These are phyloP conservation scores for Schizochytrium sp. DNA, from an alignment of 108 stramenopile species.

Conservation along the genomic window DNA sequence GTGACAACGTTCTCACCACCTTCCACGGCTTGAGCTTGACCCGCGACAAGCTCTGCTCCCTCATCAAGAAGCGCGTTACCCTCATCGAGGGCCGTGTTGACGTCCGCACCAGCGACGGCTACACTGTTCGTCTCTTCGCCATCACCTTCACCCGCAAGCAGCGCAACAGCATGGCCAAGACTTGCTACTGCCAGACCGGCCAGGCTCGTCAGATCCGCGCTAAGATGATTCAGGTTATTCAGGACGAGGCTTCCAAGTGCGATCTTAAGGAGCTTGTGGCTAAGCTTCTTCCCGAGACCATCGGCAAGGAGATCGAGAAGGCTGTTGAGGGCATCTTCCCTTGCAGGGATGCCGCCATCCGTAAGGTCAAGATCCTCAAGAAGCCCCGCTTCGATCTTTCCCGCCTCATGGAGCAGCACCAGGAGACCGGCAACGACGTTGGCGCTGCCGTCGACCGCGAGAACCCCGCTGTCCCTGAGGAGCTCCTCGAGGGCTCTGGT, in stretches of 20 bases:
- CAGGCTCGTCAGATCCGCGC: constrained; percentile 95
- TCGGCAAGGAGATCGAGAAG: constrained; percentile 92
- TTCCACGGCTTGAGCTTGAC: constrained; percentile 99
- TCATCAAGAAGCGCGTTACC: constrained; percentile 99
- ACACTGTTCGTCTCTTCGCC: constrained; percentile 96
- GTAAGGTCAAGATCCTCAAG: constrained; percentile 99
- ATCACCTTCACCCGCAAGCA: constrained; percentile 98
- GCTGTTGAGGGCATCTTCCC: constrained; percentile 92
- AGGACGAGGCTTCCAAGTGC: constrained; percentile 94
- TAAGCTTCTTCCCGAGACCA: constrained; percentile 93
- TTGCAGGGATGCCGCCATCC: constrained; percentile 97
- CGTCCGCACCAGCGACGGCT: constrained; percentile 97
- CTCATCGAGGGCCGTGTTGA: constrained; percentile 99
- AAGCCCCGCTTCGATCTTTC: constrained; percentile 99
- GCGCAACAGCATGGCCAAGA: constrained; percentile 94
- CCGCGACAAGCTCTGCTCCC: constrained; percentile 97
- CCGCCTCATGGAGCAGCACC: constrained; percentile 99
- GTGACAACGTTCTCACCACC: constrained; percentile 96
- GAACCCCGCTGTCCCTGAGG: constrained; percentile 84
- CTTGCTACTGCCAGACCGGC: constrained; percentile 96
- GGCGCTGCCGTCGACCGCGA: constrained; percentile 84
- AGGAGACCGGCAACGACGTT: constrained; percentile 77
- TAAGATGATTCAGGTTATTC: constrained; percentile 96
- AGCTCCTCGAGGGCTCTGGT: constrained; percentile 85
- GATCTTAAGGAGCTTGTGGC: constrained; percentile 97